Conservation (phyloP, 2,329 filamentous ascomycete species). For the Anthostomella pinea region DNA sequence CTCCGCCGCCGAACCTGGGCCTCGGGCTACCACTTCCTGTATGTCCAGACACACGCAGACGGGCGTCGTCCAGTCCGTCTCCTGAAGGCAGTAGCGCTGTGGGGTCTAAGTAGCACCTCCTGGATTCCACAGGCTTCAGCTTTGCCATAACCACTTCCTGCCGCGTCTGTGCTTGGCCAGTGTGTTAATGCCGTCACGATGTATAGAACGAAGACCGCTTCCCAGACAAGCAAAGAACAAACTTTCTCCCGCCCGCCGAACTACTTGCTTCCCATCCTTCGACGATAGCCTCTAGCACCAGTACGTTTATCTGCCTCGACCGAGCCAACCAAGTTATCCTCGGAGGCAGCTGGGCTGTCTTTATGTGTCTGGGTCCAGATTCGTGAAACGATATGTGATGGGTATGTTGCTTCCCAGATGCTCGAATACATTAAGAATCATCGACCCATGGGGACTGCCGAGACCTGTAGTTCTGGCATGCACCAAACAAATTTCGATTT, state of each 20-base stretch:
- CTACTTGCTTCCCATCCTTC: slow-evolving; percentile 5
- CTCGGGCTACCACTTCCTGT: slow-evolving; percentile 12
- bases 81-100: no score
- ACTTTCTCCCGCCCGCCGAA: slow-evolving; percentile 8
- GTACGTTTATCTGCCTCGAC: slow-evolving; percentile 5
- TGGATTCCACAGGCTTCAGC: slow-evolving; percentile 2
- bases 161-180: no score
- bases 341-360: slow-evolving; percentile 21
- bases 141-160: slow-evolving; percentile 6
- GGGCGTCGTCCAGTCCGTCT: no score
- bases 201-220: slow-evolving; percentile 14
- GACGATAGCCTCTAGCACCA: slow-evolving; percentile 11
- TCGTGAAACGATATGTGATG: slow-evolving; percentile 30
- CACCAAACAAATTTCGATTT: no score
- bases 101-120: slow-evolving; percentile 12
- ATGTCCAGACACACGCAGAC: slow-evolving; percentile 14
- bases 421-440: neutral
- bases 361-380: slow-evolving; percentile 16
- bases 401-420: slow-evolving; percentile 22
- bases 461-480: no score
- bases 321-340: slow-evolving; percentile 9
- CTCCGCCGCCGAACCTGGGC: no score
- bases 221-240: slow-evolving; percentile 10
- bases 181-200: slow-evolving; percentile 21
- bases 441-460: neutral